phyloP scores from a whole-genome alignment of 345 rosid species.

The Boechera divaricarpa region DNA sequence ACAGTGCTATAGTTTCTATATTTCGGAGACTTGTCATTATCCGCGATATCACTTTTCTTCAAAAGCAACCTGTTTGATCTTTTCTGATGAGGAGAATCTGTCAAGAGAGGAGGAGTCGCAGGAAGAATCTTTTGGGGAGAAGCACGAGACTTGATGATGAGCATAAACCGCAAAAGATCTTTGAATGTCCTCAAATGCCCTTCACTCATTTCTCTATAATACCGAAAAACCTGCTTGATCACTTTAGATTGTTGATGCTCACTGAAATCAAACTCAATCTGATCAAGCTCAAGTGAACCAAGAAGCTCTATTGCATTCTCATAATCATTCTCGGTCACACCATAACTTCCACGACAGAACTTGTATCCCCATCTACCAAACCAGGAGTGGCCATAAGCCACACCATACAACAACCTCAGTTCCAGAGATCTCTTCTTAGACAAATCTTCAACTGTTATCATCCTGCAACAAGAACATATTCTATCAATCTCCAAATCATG shows the following conservation, averaged over 20 bases:
- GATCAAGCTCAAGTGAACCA: slow-evolving; percentile 61
- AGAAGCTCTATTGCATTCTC: slow-evolving; percentile 67
- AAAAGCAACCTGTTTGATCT: slow-evolving; percentile 33
- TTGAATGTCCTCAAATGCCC: slow-evolving; percentile 60
- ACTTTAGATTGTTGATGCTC: slow-evolving; percentile 40
- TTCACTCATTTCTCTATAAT: slow-evolving; percentile 69
- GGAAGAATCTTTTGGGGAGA: slow-evolving; percentile 45
- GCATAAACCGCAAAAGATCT: slow-evolving; percentile 78
- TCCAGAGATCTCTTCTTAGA: slow-evolving; percentile 77
- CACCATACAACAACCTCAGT: slow-evolving; percentile 76
- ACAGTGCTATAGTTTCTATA: slow-evolving; percentile 55
- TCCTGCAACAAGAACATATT: slow-evolving; percentile 50
- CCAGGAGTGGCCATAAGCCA: slow-evolving; percentile 90
- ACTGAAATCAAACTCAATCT: slow-evolving; percentile 53
- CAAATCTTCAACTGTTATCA: slow-evolving; percentile 70
- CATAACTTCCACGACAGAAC: slow-evolving; percentile 77
- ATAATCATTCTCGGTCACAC: slow-evolving; percentile 66
- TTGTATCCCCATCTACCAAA: slow-evolving; percentile 91
- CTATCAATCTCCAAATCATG: slow-evolving; percentile 23
- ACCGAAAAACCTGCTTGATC: slow-evolving; percentile 54
- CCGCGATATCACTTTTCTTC: slow-evolving; percentile 44
- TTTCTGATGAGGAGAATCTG: slow-evolving; percentile 26
- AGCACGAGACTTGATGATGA: slow-evolving; percentile 61
- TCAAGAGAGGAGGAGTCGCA: slow-evolving; percentile 26
- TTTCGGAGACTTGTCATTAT: slow-evolving; percentile 47